These are phyloP conservation scores for Terana coerulea DNA, from an alignment of 768 basidiomycete genomes.

Conservation along the genomic window DNA sequence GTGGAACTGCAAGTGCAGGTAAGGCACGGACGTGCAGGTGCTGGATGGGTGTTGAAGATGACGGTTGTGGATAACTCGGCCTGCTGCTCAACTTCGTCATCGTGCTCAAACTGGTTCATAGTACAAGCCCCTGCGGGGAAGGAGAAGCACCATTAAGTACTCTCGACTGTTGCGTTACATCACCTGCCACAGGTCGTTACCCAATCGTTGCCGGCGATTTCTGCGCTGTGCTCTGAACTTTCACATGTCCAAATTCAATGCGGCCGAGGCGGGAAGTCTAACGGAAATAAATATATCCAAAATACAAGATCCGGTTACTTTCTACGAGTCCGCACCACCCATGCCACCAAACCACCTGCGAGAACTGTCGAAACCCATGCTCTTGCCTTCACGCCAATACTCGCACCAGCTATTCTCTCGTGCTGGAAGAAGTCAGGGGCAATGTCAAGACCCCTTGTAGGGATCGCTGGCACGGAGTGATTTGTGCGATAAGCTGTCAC, in stretches of 20 bases:
- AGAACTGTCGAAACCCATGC: conserved; percentile 17
- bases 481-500: background rate
- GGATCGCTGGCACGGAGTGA: background rate
- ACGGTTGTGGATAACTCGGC: conserved; percentile 6
- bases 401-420: no score
- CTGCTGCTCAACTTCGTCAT: background rate
- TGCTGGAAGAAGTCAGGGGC: no score
- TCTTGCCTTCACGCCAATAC: no score
- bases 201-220: no score
- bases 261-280: no score
- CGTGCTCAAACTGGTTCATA: background rate
- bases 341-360: conserved; percentile 12
- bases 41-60: conserved; percentile 1
- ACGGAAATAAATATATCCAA: background rate
- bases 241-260: no score
- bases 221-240: no score
- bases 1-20: conserved; percentile 19
- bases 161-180: no score
- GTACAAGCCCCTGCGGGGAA: no score
- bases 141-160: no score
- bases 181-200: no score
- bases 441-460: background rate
- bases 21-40: conserved; percentile 9
- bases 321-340: conserved; percentile 8
- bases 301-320: background rate